phyloP scores from a whole-genome alignment of 169 alveolate genomes.

The Eimeria sp. region DNA sequence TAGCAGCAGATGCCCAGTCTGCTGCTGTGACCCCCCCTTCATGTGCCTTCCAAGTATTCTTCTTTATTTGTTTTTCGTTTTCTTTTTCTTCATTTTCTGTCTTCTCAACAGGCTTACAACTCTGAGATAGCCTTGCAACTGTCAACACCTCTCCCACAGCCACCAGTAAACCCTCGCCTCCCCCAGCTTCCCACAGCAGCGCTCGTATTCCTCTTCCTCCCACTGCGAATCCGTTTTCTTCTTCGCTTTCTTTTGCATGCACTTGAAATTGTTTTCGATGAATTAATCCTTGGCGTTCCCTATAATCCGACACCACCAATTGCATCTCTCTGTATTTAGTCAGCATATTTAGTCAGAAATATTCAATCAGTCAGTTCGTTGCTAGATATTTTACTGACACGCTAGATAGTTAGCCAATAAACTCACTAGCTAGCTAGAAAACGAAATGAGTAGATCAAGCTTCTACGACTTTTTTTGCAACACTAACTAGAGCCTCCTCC shows the following conservation, averaged over 20 bases:
- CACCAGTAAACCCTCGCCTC: background rate
- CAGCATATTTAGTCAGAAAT: too few relatives aligned
- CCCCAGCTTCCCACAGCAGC: conserved; percentile 27
- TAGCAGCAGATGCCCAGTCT: conserved; percentile 11
- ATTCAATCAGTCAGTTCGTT: too few relatives aligned
- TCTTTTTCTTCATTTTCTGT: too few relatives aligned
- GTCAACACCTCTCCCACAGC: background rate
- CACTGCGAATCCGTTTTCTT: background rate
- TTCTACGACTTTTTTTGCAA: background rate
- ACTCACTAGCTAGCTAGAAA: background rate
- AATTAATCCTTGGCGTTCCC: conserved; percentile 12
- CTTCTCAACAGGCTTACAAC: background rate
- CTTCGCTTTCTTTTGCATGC: background rate
- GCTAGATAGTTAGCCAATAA: background rate
- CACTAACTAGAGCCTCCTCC: too few relatives aligned
- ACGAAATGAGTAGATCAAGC: background rate
- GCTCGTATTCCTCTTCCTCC: conserved; percentile 23
- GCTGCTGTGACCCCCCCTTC: conserved; percentile 9
- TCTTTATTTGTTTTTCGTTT: background rate
- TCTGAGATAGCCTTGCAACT: background rate
- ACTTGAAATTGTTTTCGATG: background rate
- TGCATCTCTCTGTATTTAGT: too few relatives aligned
- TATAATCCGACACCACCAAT: background rate
- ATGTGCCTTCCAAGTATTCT: conserved; percentile 45
- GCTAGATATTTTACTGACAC: background rate